phyloP scores from a whole-genome alignment of 2,329 filamentous ascomycete species.

The Talaromyces sp. region DNA sequence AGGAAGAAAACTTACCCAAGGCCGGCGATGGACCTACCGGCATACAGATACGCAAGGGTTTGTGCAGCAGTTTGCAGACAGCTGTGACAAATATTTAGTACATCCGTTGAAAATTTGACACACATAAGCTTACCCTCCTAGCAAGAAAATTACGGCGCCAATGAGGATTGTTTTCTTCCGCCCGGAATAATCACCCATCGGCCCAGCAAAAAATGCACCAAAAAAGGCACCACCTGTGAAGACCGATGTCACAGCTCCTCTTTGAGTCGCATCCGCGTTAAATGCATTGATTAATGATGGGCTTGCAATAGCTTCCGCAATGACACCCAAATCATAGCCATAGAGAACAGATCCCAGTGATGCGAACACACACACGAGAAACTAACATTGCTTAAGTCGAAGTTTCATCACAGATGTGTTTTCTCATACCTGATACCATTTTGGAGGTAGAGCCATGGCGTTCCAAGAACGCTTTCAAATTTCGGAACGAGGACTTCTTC shows the following conservation, averaged over 20 bases:
- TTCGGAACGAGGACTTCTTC: neutral
- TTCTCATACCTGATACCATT: constrained; percentile 50
- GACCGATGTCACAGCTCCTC: constrained; percentile 67
- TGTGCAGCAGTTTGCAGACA: constrained; percentile 64
- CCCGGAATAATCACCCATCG: constrained; percentile 59
- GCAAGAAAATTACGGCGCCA: constrained; percentile 64
- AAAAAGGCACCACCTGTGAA: constrained; percentile 74
- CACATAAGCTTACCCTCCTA: constrained; percentile 53
- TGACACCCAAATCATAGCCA: constrained; percentile 57
- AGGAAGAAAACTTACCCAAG: constrained; percentile 45
- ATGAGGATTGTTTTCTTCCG: constrained; percentile 66
- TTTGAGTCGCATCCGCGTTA: constrained; percentile 23
- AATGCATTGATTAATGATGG: constrained; percentile 30
- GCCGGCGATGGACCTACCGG: constrained; percentile 65
- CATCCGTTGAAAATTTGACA: neutral
- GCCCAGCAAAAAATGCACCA: constrained; percentile 61
- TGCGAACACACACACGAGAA: constrained; percentile 55
- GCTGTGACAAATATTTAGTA: neutral
- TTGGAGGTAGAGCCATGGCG: constrained; percentile 50
- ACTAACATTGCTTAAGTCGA: constrained; percentile 31
- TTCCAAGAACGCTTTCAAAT: neutral
- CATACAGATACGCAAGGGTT: constrained; percentile 57
- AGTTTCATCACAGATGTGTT: neutral
- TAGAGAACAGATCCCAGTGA: constrained; percentile 55
- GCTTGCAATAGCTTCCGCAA: constrained; percentile 51